Evolutionary conservation across 75 land plant species (phyloP).

Genomic region (Sequoiadendron giganteum): DNA sequence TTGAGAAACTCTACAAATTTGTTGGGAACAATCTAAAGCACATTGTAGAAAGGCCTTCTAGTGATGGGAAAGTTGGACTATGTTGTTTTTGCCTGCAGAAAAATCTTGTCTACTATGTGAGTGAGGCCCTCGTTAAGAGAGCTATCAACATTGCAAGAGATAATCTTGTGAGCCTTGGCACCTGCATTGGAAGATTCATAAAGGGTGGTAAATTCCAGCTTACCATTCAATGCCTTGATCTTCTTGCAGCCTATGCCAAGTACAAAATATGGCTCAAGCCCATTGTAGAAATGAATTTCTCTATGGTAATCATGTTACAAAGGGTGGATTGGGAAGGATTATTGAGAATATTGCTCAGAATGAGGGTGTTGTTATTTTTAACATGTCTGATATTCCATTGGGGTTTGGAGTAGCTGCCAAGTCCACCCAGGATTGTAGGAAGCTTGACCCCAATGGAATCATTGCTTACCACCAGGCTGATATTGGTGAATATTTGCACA

Average conservation of each 20-base stretch:
- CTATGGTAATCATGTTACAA: too few relatives aligned
- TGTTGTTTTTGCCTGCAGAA: conserved; percentile 83
- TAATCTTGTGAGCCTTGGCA: conserved; percentile 59
- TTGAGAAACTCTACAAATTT: conserved; percentile 84
- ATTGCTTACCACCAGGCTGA: conserved; percentile 85
- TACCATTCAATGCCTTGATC: conserved; percentile 64
- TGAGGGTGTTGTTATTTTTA: too few relatives aligned
- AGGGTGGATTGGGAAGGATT: too few relatives aligned
- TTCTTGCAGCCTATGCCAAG: conserved; percentile 74
- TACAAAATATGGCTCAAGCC: conserved; percentile 36
- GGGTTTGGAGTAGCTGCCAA: too few relatives aligned
- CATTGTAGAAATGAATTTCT: too few relatives aligned
- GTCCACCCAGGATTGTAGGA: too few relatives aligned
- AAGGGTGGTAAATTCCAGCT: conserved; percentile 63
- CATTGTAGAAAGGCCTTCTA: conserved; percentile 66
- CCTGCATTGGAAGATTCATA: conserved; percentile 83
- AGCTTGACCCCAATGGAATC: conserved; percentile 78
- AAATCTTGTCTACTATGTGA: conserved; percentile 20
- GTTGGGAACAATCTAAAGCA: conserved; percentile 73
- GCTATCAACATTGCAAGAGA: conserved; percentile 70
- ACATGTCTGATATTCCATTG: too few relatives aligned
- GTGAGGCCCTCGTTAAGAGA: conserved; percentile 55
- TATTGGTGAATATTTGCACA: conserved; percentile 48
- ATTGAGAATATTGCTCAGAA: too few relatives aligned
- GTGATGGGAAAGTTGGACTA: conserved; percentile 22